phyloP scores from a whole-genome alignment of 495 filamentous ascomycete species.

The Polyplosphaeria fusca region DNA sequence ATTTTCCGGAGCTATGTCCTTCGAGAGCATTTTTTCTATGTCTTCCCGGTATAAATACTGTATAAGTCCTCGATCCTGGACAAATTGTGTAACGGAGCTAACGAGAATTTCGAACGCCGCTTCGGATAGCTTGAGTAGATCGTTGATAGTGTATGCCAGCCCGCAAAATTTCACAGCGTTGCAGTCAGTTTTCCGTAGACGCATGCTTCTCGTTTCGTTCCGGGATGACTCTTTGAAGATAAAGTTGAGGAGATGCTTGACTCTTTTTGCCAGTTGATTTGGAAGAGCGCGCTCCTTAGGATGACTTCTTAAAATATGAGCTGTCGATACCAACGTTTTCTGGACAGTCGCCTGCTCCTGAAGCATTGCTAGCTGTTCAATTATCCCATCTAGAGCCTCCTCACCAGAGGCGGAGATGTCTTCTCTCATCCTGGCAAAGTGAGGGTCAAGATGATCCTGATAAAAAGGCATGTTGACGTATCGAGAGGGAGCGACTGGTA shows the following conservation, averaged over 20 bases:
- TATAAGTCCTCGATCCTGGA: neutral
- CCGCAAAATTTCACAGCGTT: neutral
- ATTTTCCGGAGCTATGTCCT: neutral
- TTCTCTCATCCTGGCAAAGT: neutral
- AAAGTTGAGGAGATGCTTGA: constrained; percentile 2
- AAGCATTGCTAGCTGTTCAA: neutral
- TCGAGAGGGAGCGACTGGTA: neutral
- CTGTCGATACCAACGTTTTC: constrained; percentile 1
- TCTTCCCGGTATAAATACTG: neutral
- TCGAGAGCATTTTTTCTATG: neutral
- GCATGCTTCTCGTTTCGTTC: neutral
- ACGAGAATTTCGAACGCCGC: neutral
- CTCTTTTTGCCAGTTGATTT: constrained; percentile 1
- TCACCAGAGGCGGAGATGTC: neutral
- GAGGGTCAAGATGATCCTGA: neutral
- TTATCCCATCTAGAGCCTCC: neutral
- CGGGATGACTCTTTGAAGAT: neutral
- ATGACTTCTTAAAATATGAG: neutral
- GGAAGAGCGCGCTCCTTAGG: constrained; percentile 2
- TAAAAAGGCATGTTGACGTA: neutral
- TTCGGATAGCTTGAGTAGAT: neutral
- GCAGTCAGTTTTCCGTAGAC: neutral
- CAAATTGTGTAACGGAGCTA: neutral
- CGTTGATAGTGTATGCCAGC: neutral
- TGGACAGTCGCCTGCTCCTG: constrained; percentile 1